Evolutionary conservation across 495 filamentous ascomycete genomes (phyloP), one percentile per base, ranked within the genome.

Genomic region (Penicillium riverlandense): DNA sequence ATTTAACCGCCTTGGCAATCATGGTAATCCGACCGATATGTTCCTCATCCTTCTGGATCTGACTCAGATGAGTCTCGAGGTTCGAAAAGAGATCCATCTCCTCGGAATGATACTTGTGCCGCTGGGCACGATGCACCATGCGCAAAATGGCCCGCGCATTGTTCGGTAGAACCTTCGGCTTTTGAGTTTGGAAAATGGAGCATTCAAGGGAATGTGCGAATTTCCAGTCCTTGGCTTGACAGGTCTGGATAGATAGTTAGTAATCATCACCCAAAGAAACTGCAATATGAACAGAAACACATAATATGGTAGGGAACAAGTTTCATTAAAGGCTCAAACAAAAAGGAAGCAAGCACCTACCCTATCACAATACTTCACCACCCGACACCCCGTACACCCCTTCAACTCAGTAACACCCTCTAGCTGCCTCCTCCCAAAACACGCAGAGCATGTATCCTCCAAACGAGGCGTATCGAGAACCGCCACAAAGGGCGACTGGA

Each of bases 281-380:
- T 38, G 4, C 4, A 22, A n/a, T 29, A 43, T 43, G 14, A 39
- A 36, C 11, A 40, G 16, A 52, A 48, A 22, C 4, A 22, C 22
- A 22, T 22, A 22, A 6, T 22, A 4, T 22, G n/a, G 29, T 14
- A 32, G 6, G 43, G 11, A 59, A 16, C 15, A 4, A 16, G 15
- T 16, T 22, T 22, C 22, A 22, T 12, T 49, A 32, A 14, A 52
- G 47, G 39, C 52, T 45, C 8, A 50, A 15, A 50, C 16, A 35
- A 57, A 37, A 29, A 37, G 38, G 15, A 37, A 38, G 10, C 30
- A 34, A 34, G 7, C n/a, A 63, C 69, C 39, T 50, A 84, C 80
- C 70, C 78, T 79, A 38, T 74, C 72, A 57, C 85, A 89, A 58
- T 85, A 89, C 44, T 70, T 75, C 0, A 80, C 74, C 10, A 74